Evolutionary conservation across 2,329 filamentous ascomycete genomes (phyloP).

Genomic region (Fusarium lateritium): DNA sequence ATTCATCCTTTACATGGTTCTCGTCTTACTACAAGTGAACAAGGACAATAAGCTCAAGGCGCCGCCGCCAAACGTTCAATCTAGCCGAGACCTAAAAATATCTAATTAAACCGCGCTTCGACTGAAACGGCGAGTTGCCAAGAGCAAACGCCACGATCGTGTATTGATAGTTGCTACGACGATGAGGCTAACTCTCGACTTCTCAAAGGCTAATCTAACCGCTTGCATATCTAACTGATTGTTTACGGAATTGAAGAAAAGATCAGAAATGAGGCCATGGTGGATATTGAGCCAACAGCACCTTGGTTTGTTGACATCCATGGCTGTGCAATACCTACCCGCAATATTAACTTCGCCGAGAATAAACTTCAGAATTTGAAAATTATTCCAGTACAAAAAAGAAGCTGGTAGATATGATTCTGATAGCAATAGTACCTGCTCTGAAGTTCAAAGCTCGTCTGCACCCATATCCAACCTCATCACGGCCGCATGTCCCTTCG

Average conservation of each 20-base stretch:
- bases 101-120: background rate
- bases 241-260: background rate
- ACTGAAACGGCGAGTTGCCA: background rate
- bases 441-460: background rate
- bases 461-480: slow-evolving; percentile 25
- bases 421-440: background rate
- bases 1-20: no score
- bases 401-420: no score
- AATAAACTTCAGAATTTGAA: no score
- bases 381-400: no score
- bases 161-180: background rate
- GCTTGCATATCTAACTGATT: background rate
- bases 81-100: slow-evolving; percentile 8
- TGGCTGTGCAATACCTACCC: no score
- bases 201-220: slow-evolving; percentile 5
- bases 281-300: no score
- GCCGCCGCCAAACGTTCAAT: no score
- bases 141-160: slow-evolving; percentile 10
- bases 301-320: no score
- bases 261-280: no score
- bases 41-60: no score
- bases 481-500: slow-evolving; percentile 16
- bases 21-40: no score
- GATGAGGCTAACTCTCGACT: background rate
- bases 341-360: no score